These are phyloP conservation scores for Saccharum hybrid DNA, from an alignment of 202 grass and related monocot genomes.

Conservation along the genomic window DNA sequence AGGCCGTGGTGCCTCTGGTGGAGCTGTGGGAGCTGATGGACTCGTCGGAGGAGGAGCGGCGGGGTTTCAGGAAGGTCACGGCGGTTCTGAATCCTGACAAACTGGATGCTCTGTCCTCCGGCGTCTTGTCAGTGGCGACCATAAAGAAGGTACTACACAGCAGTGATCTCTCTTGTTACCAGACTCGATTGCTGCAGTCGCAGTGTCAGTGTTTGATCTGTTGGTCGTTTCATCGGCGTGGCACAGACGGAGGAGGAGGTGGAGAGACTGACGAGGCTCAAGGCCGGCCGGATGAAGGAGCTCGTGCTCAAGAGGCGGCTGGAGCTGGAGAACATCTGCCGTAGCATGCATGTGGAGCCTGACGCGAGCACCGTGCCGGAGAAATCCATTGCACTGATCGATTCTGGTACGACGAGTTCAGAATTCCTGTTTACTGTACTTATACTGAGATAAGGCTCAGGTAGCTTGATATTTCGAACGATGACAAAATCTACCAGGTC, in stretches of 20 bases:
- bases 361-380: conserved; percentile 73
- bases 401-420: conserved; percentile 55
- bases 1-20: conserved; percentile 48
- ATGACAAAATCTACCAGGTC: conserved; percentile 4
- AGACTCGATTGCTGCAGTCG: background rate
- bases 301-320: conserved; percentile 70
- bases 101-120: conserved; percentile 44
- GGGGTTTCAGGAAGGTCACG: conserved; percentile 54
- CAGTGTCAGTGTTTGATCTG: conserved; percentile 4
- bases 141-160: conserved; percentile 59
- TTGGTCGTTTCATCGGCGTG: background rate
- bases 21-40: conserved; percentile 79
- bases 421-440: background rate
- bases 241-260: conserved; percentile 65
- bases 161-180: background rate
- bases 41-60: conserved; percentile 65
- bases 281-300: conserved; percentile 83
- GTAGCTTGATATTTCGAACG: background rate
- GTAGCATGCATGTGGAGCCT: conserved; percentile 64
- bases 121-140: conserved; percentile 57
- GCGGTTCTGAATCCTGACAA: conserved; percentile 35
- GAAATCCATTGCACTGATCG: conserved; percentile 69
- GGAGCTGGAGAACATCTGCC: conserved; percentile 77
- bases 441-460: background rate
- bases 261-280: conserved; percentile 64